Percentiles rank a stretch among this genome's conserved stretches.
These are phyloP conservation scores for Papiliotrema flavescens DNA, from an alignment of 1,284 basidiomycete genomes.

Conservation along the genomic window DNA sequence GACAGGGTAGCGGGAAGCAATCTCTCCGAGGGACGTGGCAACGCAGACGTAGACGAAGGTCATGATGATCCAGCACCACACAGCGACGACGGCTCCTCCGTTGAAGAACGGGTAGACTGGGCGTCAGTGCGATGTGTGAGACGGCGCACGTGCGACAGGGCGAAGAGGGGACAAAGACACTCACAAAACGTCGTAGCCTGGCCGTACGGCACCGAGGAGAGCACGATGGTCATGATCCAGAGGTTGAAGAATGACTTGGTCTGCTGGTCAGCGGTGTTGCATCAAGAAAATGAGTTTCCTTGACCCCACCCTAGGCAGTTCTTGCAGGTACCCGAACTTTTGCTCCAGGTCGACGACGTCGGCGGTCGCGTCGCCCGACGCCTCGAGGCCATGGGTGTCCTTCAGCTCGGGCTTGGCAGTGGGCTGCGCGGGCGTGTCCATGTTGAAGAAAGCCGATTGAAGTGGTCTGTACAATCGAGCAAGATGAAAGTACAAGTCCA, in stretches of 20 bases:
- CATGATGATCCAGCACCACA: slow-evolving; percentile 50
- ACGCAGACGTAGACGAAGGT: slow-evolving; percentile 49
- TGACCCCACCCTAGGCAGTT: slow-evolving; percentile 14
- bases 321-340: slow-evolving; percentile 12
- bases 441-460: no score
- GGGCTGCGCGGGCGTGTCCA: no score
- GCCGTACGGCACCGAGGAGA: slow-evolving; percentile 36
- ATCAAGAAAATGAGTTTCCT: neutral
- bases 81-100: slow-evolving; percentile 33
- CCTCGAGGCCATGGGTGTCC: no score
- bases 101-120: slow-evolving; percentile 32
- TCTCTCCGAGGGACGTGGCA: slow-evolving; percentile 50
- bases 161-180: neutral
- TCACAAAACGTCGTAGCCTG: slow-evolving; percentile 32
- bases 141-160: neutral
- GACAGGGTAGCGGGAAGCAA: slow-evolving; percentile 48
- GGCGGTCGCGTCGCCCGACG: no score
- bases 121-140: neutral
- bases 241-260: slow-evolving; percentile 24
- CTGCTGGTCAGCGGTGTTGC: slow-evolving; percentile 6
- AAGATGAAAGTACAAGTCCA: no score
- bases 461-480: no score
- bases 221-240: slow-evolving; percentile 33
- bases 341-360: neutral
- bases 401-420: no score